Evolutionary conservation across 257 asterid species (phyloP).

Genomic region (Fraxinus quadrangulata): DNA sequence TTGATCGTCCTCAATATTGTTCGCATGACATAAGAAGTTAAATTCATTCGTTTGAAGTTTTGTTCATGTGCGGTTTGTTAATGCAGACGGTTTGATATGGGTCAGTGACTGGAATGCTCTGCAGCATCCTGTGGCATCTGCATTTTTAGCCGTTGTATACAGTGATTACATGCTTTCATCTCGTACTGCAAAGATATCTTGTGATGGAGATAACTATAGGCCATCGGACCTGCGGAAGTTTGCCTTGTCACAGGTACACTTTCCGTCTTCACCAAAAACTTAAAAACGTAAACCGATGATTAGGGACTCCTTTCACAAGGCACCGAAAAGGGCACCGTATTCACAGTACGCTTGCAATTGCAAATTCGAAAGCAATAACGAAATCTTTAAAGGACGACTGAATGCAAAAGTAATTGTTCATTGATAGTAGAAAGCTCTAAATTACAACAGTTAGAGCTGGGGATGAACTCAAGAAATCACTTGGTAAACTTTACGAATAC

Average conservation of each 20-base stretch:
- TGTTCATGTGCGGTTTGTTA: constrained; percentile 22
- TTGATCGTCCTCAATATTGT: background rate
- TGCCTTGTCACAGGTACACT: constrained; percentile 48
- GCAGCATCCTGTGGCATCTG: constrained; percentile 60
- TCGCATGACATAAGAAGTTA: background rate
- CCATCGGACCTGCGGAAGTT: constrained; percentile 50
- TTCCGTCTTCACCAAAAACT: constrained; percentile 11
- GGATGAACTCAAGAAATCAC: background rate
- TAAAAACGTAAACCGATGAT: background rate
- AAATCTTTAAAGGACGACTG: background rate
- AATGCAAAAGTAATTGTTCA: background rate
- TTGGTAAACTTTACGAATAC: background rate
- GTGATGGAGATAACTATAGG: constrained; percentile 36
- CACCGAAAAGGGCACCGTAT: background rate
- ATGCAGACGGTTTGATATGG: constrained; percentile 55
- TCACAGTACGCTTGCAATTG: background rate
- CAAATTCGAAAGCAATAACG: no score
- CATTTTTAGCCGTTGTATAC: constrained; percentile 51
- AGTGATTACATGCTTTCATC: constrained; percentile 57
- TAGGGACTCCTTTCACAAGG: background rate
- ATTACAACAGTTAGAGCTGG: background rate
- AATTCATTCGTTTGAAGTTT: background rate
- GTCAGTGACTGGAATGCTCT: constrained; percentile 49
- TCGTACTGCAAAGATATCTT: constrained; percentile 40
- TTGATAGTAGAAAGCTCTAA: background rate